Evolutionary conservation across 1,284 basidiomycete species (phyloP), one percentile per base, ranked within the genome.

Genomic region (Puccinia polysora): DNA sequence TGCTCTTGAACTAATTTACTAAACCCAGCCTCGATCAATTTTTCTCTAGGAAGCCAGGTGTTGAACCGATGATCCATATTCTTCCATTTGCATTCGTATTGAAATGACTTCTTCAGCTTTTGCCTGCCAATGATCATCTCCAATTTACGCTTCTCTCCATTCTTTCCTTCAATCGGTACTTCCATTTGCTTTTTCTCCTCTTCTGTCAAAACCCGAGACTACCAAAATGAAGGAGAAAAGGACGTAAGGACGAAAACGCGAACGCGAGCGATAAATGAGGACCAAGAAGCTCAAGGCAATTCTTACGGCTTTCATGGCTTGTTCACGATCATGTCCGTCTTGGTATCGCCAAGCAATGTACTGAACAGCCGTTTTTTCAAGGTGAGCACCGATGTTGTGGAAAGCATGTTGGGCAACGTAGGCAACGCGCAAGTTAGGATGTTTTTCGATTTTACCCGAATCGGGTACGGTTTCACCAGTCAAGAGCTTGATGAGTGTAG

Each of bases 311-410:
- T 97, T 97, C 82, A 96, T 92, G 75, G 96, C 81, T 73, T 97
- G 83, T 82, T 98, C 84, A 87, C 94, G 89, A 84, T 98, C 95
- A 81, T 96, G 90, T 59, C 95, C 96, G 81, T 97, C 94, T 81
- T 97, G 94, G 86, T 94, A 98, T 78, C 95, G 89, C 95, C 95
- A 98, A 82, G 95, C 91, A 77, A 97, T 96, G 80, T 97, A 97
- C 74, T 89, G 88, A 74, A 95, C 90, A 23, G 93, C 90, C 8
- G 92, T 95, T 83, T 96, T 95, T 81, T 95, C 91, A 56, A 96
- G 81, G 82, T 97, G 92, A 78, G 86, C 87, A 81, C 96, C 92
- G 71, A 78, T 75, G 80, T 96, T 93, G 82, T 95, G 92, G 73
- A 93, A 96, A 28, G 93, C 93, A 81, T 98, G 95, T 80, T 98